These are phyloP conservation scores for Oryza glaberrima DNA, from an alignment of 176 grass and related monocot species.

Conservation along the genomic window DNA sequence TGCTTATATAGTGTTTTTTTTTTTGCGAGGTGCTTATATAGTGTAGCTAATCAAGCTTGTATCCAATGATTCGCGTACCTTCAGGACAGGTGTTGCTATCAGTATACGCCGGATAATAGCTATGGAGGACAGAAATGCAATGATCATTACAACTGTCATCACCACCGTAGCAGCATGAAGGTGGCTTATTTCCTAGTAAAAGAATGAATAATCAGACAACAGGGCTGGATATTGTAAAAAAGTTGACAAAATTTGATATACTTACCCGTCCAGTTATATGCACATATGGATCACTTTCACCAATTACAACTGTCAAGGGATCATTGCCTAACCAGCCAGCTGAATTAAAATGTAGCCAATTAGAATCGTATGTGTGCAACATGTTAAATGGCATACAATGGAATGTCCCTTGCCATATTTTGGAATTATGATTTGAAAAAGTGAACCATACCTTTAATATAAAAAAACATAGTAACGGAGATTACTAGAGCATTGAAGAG, in stretches of 20 bases:
- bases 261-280: constrained; percentile 84
- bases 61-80: constrained; percentile 55
- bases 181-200: constrained; percentile 80
- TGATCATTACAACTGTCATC: constrained; percentile 89
- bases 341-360: constrained; percentile 50
- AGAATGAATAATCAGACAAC: constrained; percentile 33
- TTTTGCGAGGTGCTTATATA: neutral
- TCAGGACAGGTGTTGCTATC: constrained; percentile 81
- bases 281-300: constrained; percentile 83
- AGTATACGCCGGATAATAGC: constrained; percentile 86
- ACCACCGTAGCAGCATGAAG: constrained; percentile 70
- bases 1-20: neutral
- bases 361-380: neutral
- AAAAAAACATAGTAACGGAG: constrained; percentile 93
- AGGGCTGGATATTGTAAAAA: constrained; percentile 30
- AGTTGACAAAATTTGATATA: neutral
- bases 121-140: constrained; percentile 78
- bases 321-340: constrained; percentile 97
- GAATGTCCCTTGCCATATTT: neutral
- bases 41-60: neutral
- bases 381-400: neutral
- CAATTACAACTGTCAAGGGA: constrained; percentile 87
- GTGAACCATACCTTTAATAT: constrained; percentile 73
- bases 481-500: constrained; percentile 86
- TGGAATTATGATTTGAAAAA: constrained; percentile 10